Evolutionary conservation across 192 early-diverging fungal species (phyloP).

Genomic region (Jimgerdemannia lactiflua): DNA sequence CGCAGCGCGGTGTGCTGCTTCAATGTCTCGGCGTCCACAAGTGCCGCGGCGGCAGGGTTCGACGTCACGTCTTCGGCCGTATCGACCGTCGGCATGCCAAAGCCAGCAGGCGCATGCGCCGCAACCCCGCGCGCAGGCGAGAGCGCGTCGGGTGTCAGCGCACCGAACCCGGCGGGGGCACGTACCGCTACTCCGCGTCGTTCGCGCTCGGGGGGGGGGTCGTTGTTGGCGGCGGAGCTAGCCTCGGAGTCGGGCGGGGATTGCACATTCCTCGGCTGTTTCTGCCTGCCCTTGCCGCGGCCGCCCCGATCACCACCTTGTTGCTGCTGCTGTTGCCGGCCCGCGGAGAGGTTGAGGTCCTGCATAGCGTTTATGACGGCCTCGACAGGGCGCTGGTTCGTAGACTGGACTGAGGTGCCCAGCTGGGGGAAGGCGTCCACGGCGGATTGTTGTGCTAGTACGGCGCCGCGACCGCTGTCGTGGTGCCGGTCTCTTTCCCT

Average conservation of each 20-base stretch:
- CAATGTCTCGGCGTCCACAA: not conserved
- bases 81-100: not conserved
- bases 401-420: not conserved
- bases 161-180: not conserved
- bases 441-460: constrained; percentile 16
- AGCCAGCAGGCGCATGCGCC: constrained; percentile 2
- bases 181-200: constrained; percentile 11
- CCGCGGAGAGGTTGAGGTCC: not conserved
- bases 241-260: not conserved
- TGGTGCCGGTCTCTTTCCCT: not conserved
- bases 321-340: not conserved
- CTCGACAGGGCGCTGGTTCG: not conserved
- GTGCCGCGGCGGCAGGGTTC: not conserved
- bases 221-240: not conserved
- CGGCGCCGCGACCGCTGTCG: constrained; percentile 5
- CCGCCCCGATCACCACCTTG: not conserved
- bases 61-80: constrained; percentile 1
- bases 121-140: constrained; percentile 4
- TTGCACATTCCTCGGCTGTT: not conserved
- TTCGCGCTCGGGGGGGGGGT: not conserved
- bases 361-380: not conserved
- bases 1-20: constrained; percentile 39
- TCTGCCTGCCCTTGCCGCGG: not conserved
- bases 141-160: not conserved
- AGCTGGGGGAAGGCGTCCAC: not conserved